These are phyloP conservation scores for Aspergillus spinulosporus DNA, from an alignment of 2,329 filamentous ascomycete genomes.

Conservation along the genomic window DNA sequence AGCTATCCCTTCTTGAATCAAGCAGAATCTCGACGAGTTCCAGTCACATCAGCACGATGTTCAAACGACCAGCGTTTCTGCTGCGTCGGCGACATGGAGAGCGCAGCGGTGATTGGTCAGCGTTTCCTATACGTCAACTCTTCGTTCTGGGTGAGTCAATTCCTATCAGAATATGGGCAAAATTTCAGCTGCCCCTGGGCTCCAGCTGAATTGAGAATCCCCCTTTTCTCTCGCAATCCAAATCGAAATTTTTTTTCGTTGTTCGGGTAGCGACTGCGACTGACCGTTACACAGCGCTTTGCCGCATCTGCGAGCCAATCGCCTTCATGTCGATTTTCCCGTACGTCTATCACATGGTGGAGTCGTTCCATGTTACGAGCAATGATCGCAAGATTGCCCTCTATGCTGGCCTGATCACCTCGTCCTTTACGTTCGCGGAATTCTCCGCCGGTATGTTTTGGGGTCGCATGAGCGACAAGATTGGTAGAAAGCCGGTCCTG, in stretches of 20 bases:
- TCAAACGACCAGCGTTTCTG: constrained; percentile 36
- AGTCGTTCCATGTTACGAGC: constrained; percentile 82
- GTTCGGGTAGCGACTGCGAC: constrained; percentile 21
- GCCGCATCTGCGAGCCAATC: constrained; percentile 96
- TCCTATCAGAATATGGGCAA: not conserved
- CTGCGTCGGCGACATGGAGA: constrained; percentile 33
- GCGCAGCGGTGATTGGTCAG: constrained; percentile 37
- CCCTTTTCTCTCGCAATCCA: not conserved
- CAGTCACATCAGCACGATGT: constrained; percentile 27
- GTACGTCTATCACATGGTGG: constrained; percentile 97
- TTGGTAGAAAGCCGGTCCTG: constrained; percentile 90
- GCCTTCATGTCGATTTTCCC: constrained; percentile 99
- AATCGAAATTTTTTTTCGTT: not conserved
- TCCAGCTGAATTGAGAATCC: too few species aligned
- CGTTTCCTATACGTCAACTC: constrained; percentile 61
- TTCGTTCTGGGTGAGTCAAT: constrained; percentile 47
- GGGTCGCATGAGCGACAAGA: constrained; percentile 86
- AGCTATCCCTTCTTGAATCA: constrained; percentile 9
- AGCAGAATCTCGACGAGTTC: not conserved
- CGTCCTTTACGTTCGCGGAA: constrained; percentile 92
- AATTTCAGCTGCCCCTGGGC: not conserved
- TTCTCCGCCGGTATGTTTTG: constrained; percentile 90
- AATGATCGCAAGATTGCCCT: constrained; percentile 79
- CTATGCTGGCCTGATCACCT: constrained; percentile 94
- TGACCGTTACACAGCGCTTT: constrained; percentile 60